These are phyloP conservation scores for Eucalyptus leucophloia DNA, from an alignment of 345 rosid species.

Conservation along the genomic window DNA sequence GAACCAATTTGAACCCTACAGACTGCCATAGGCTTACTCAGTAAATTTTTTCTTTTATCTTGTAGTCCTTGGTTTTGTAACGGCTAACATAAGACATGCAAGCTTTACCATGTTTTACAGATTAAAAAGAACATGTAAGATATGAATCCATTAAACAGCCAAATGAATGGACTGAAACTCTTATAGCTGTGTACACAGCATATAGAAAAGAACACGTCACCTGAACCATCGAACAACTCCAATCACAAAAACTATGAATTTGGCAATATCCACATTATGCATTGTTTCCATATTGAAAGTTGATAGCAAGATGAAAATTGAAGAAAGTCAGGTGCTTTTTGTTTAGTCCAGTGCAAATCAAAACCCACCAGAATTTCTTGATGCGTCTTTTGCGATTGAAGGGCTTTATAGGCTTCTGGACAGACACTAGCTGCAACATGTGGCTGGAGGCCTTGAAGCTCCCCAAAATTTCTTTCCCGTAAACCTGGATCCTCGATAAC, in stretches of 20 bases:
- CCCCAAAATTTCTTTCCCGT: constrained; percentile 67
- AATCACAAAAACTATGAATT: not conserved
- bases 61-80: not conserved
- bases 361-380: constrained; percentile 67
- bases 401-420: constrained; percentile 50
- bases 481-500: constrained; percentile 47
- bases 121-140: not conserved
- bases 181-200: not conserved
- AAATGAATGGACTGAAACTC: not conserved
- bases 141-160: not conserved
- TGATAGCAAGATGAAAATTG: not conserved
- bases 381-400: constrained; percentile 32
- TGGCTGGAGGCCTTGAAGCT: constrained; percentile 53
- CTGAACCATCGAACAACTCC: not conserved
- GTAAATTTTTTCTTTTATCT: not conserved
- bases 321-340: not conserved
- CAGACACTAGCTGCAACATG: constrained; percentile 34
- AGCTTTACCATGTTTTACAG: not conserved
- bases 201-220: not conserved
- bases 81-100: not conserved
- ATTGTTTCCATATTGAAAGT: not conserved
- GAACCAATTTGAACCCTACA: not conserved
- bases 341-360: not conserved
- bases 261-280: not conserved
- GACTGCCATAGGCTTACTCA: not conserved